Evolutionary conservation across 306 rosid species (phyloP).

Genomic region (Quercus rubra): DNA sequence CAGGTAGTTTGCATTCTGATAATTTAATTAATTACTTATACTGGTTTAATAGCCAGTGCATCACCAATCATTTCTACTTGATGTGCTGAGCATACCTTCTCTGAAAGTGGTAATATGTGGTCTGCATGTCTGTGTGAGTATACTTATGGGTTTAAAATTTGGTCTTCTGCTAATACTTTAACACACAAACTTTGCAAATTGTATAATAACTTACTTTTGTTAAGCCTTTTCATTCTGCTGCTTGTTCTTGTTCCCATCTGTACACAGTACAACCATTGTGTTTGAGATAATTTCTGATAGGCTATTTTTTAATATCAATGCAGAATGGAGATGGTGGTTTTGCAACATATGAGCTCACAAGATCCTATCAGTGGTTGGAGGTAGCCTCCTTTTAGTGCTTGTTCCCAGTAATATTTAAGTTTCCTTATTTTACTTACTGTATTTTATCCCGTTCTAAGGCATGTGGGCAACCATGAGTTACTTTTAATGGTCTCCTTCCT

Average conservation of each 20-base stretch:
- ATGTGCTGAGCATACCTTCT: neutral
- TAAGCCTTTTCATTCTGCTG: neutral
- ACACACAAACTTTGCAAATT: neutral
- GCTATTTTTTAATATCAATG: constrained; percentile 8
- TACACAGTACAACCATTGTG: neutral
- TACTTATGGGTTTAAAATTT: neutral
- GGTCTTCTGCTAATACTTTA: neutral
- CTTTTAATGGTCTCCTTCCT: constrained; percentile 4
- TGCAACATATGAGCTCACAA: constrained; percentile 88
- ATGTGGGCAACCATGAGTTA: neutral
- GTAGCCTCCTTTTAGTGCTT: constrained; percentile 36
- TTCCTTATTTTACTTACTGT: neutral
- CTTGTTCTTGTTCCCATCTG: neutral
- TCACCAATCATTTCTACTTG: neutral
- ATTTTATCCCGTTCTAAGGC: constrained; percentile 12
- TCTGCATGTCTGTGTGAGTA: neutral
- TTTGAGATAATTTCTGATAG: neutral
- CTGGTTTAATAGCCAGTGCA: constrained; percentile 6
- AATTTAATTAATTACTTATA: neutral
- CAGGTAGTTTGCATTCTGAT: constrained; percentile 55
- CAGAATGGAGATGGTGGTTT: constrained; percentile 85
- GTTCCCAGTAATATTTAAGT: neutral
- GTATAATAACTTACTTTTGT: neutral
- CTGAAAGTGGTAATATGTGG: neutral
- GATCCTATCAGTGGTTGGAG: constrained; percentile 95